Conservation (phyloP, 257 asterid genomes). For the Ophiorrhiza pumila region DNA sequence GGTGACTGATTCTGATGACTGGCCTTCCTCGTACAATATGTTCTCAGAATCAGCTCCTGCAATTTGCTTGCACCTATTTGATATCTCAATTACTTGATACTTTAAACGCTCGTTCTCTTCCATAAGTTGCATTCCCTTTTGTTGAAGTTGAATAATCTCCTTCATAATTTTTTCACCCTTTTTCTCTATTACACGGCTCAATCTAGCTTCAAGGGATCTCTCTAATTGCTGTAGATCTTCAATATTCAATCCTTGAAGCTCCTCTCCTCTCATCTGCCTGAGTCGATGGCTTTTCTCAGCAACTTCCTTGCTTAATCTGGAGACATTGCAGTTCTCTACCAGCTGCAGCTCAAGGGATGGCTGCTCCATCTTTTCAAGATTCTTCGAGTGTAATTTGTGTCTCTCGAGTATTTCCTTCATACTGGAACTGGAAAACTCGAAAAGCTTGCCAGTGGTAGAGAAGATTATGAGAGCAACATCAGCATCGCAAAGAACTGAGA, state of each 20-base stretch:
- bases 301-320: slow-evolving; percentile 59
- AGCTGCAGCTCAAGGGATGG: slow-evolving; percentile 83
- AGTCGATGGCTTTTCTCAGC: slow-evolving; percentile 56
- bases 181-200: slow-evolving; percentile 57
- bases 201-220: slow-evolving; percentile 61
- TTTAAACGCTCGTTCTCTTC: slow-evolving; percentile 56
- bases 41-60: slow-evolving; percentile 36
- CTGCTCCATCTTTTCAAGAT: slow-evolving; percentile 57
- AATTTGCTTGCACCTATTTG: slow-evolving; percentile 24
- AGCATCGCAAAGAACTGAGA: too few relatives aligned
- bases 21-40: slow-evolving; percentile 57
- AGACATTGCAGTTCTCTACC: slow-evolving; percentile 54
- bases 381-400: slow-evolving; percentile 65
- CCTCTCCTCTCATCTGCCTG: slow-evolving; percentile 91
- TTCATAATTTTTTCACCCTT: slow-evolving; percentile 70
- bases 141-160: slow-evolving; percentile 65
- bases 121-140: slow-evolving; percentile 66
- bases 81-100: slow-evolving; percentile 48
- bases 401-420: slow-evolving; percentile 71
- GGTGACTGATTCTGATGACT: slow-evolving; percentile 64
- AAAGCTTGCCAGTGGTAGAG: slow-evolving; percentile 70
- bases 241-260: slow-evolving; percentile 63
- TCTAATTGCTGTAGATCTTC: slow-evolving; percentile 71
- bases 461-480: slow-evolving; percentile 62
- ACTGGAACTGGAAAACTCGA: slow-evolving; percentile 64